phyloP scores from a whole-genome alignment of 768 basidiomycete species.

The Favolaschia claudopus region DNA sequence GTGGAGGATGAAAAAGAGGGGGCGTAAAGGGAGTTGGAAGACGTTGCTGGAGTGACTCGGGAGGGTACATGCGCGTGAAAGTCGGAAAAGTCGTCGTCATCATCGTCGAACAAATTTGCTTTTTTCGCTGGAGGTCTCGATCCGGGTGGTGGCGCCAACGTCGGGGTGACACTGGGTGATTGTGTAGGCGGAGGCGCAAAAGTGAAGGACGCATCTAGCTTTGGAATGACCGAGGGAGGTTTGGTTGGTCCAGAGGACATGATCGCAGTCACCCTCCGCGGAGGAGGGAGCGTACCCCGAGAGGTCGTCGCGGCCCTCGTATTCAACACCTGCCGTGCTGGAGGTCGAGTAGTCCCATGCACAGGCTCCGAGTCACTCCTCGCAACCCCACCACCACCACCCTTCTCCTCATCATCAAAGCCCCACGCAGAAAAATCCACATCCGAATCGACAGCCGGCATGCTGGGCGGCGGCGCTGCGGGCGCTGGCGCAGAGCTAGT shows the following conservation, averaged over 20 bases:
- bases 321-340: conserved; percentile 8
- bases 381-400: neutral
- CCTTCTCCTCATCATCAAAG: conserved; percentile 25
- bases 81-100: conserved; percentile 67
- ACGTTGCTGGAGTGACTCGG: conserved; percentile 18
- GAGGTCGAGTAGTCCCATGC: neutral
- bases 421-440: conserved; percentile 27
- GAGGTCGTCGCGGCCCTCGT: conserved; percentile 8
- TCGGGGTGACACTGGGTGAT: conserved; percentile 30
- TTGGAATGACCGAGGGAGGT: conserved; percentile 23
- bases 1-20: conserved; percentile 25
- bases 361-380: conserved; percentile 11
- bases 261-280: conserved; percentile 25
- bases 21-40: conserved; percentile 21
- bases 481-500: conserved; percentile 9
- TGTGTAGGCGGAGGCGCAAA: conserved; percentile 25
- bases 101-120: conserved; percentile 36
- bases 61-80: conserved; percentile 45
- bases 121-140: conserved; percentile 30
- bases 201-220: conserved; percentile 24
- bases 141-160: conserved; percentile 39
- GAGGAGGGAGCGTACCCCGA: conserved; percentile 29
- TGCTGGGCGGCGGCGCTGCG: neutral
- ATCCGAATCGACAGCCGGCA: conserved; percentile 17
- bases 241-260: conserved; percentile 25